Evolutionary conservation across 345 rosid species (phyloP), one percentile per base, ranked within the genome.

Genomic region (Hevea brasiliensis): DNA sequence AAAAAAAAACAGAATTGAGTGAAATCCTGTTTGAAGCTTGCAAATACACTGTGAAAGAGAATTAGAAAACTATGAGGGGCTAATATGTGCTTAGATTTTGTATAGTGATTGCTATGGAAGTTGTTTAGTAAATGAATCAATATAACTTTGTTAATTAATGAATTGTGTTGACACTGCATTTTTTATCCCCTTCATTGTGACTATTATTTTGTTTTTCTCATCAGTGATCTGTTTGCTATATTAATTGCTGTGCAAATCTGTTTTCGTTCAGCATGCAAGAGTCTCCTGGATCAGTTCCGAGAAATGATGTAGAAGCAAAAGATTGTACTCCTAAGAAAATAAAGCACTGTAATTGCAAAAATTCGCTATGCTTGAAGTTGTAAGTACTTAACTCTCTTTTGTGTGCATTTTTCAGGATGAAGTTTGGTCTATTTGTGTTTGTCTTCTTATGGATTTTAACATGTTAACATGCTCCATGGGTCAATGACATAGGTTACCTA

Each of bases 311-410:
- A 64, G 91, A 89, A 42, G 79, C 76, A n/a, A 83, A 84, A 65
- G 93, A 89, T 59, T 78, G 60, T 68, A 87, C 89, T 56, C 94
- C 89, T 23, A 87, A 78, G 84, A 91, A 88, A 80, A 81, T 76
- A 71, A 93, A 74, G 80, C 92, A 80, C 65, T 93, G 97, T 67
- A 91, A 86, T 68, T 93, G 98, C 83, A 91, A 86, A 80, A 81
- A 78, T 73, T 87, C 97, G 20, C 85, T 78, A 35, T 93, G 97
- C 76, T 85, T 93, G 90, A 91, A 90, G 79, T 75, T 93, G 98
- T 91, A 80, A 89, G 96, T 67, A 55, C 2, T 32, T n/a, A n/a
- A n/a, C n/a, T n/a, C n/a, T n/a, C n/a, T 7, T 58, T 37, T 42
- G 21, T 24, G 11, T 65, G 37, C 37, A 42, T 12, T 42, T 62